These are phyloP conservation scores for Eucalyptus victrix DNA, from an alignment of 345 rosid species.

Conservation along the genomic window DNA sequence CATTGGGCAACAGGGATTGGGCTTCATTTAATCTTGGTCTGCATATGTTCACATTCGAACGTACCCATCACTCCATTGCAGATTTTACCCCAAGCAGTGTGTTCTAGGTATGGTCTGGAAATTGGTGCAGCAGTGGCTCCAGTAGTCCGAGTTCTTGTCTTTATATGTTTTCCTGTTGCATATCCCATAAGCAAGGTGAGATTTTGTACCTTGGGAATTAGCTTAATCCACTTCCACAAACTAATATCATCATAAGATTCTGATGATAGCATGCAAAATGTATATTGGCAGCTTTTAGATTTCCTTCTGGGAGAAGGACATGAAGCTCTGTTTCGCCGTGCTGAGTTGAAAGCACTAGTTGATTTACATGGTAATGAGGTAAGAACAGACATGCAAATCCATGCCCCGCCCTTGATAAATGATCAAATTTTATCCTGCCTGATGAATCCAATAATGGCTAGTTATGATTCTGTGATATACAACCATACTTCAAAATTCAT, in stretches of 20 bases:
- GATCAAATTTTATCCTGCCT: neutral
- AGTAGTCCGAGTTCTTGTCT: conserved; percentile 37
- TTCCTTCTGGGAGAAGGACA: conserved; percentile 37
- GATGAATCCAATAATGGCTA: neutral
- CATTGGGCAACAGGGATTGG: neutral
- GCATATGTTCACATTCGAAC: neutral
- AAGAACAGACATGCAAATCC: neutral
- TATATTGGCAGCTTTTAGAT: conserved; percentile 29
- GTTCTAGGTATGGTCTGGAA: conserved; percentile 51
- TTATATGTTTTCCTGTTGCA: conserved; percentile 52
- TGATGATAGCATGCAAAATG: neutral
- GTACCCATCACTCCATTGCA: neutral
- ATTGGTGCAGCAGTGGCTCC: conserved; percentile 50
- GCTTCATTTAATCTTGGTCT: neutral
- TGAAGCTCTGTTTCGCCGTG: conserved; percentile 48
- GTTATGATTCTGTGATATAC: neutral
- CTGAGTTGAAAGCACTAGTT: conserved; percentile 58
- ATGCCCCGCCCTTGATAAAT: neutral
- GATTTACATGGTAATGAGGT: conserved; percentile 67
- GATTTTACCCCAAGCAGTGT: conserved; percentile 55
- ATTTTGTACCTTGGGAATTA: neutral
- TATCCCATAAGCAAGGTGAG: conserved; percentile 70
- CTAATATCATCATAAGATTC: neutral
- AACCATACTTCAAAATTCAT: neutral
- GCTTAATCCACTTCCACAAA: neutral